Evolutionary conservation across 2,329 filamentous ascomycete genomes (phyloP).

Genomic region (Aspergillus sojae): DNA sequence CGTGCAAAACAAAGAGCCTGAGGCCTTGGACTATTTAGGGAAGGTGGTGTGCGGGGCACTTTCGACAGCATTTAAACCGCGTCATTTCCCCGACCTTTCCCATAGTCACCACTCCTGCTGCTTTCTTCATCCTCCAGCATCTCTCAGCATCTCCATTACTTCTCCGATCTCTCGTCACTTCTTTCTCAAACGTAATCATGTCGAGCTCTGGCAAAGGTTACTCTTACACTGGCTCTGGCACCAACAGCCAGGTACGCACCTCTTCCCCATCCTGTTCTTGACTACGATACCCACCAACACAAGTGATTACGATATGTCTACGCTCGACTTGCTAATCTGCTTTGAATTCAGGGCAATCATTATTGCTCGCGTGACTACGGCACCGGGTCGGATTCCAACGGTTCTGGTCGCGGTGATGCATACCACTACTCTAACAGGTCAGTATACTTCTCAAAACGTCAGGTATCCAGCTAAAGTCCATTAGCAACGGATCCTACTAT

Average conservation of each 20-base stretch:
- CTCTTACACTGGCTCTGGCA: constrained; percentile 53
- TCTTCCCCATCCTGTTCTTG: neutral
- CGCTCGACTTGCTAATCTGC: neutral
- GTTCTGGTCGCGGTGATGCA: constrained; percentile 26
- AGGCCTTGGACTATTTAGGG: no score
- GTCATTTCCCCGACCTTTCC: no score
- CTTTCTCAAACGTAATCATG: constrained; percentile 10
- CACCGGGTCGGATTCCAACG: constrained; percentile 59
- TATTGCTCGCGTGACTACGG: constrained; percentile 69
- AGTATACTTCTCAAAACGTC: constrained; percentile 22
- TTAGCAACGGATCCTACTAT: constrained; percentile 69
- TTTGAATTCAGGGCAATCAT: constrained; percentile 61
- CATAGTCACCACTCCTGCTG: no score
- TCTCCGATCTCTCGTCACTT: no score
- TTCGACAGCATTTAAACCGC: no score
- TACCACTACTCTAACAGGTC: constrained; percentile 68
- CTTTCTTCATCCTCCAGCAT: no score
- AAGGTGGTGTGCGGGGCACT: no score
- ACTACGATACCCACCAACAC: no score
- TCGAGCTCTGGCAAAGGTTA: constrained; percentile 35
- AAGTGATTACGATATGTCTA: no score
- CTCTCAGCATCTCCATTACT: no score
- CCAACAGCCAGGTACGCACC: constrained; percentile 61
- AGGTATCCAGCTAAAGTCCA: neutral
- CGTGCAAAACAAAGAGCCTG: no score